Percentiles rank a stretch among this genome's conserved stretches.
These are phyloP conservation scores for Fistulina hepatica DNA, from an alignment of 1,284 basidiomycete species.

Conservation along the genomic window DNA sequence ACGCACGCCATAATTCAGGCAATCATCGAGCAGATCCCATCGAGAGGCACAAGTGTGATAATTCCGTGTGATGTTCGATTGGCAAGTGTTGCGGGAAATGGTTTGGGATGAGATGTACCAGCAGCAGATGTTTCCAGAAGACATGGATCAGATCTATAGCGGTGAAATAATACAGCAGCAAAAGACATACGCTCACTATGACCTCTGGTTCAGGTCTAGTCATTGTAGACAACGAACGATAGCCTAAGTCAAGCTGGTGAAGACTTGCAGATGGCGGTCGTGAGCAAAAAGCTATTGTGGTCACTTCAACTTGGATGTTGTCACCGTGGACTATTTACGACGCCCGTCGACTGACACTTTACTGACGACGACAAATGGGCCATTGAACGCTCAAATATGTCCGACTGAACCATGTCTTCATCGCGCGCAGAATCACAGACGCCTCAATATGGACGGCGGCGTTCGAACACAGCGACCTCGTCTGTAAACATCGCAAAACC, in stretches of 20 bases:
- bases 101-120: too few relatives aligned
- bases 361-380: too few relatives aligned
- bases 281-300: too few relatives aligned
- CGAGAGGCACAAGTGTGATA: background rate
- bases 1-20: background rate
- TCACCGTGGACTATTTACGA: too few relatives aligned
- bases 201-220: constrained; percentile 58
- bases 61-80: background rate
- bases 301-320: too few relatives aligned
- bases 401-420: constrained; percentile 31
- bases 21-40: background rate
- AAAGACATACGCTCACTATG: constrained; percentile 46
- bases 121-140: too few relatives aligned
- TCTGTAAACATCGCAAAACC: constrained; percentile 28
- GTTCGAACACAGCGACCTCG: constrained; percentile 65
- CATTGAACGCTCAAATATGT: too few relatives aligned
- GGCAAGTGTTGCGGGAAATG: constrained; percentile 1
- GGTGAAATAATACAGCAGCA: background rate
- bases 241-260: too few relatives aligned
- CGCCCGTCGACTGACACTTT: too few relatives aligned
- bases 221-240: too few relatives aligned
- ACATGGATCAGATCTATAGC: too few relatives aligned
- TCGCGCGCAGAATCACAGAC: constrained; percentile 53
- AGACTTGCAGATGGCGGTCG: too few relatives aligned
- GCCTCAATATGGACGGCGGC: constrained; percentile 43